These are phyloP conservation scores for Dioscorea dumetorum DNA, from an alignment of 106 monocot genomes.

Conservation along the genomic window DNA sequence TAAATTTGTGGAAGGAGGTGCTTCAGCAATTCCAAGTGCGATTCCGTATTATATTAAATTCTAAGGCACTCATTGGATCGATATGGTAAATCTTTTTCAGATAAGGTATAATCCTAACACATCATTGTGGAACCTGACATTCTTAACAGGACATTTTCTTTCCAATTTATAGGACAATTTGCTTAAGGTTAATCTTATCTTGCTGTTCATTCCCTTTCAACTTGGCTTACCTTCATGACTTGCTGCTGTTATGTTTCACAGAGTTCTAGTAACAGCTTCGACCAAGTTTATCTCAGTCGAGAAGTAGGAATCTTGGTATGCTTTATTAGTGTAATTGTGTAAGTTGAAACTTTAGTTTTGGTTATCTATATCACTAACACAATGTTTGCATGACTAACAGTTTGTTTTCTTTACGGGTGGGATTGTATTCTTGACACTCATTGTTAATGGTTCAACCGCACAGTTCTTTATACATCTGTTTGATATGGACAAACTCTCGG, in stretches of 20 bases:
- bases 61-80: no score
- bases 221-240: not conserved
- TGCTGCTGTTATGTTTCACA: slow-evolving; percentile 22
- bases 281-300: slow-evolving; percentile 35
- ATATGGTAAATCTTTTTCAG: no score
- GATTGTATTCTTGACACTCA: slow-evolving; percentile 82
- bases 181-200: no score
- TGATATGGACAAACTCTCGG: slow-evolving; percentile 75
- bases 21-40: no score
- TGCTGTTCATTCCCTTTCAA: not conserved
- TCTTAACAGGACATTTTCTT: no score
- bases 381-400: slow-evolving; percentile 21
- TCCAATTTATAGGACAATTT: no score
- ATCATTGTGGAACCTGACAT: no score
- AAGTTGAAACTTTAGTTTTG: not conserved
- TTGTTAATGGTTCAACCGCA: slow-evolving; percentile 90
- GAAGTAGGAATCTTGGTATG: slow-evolving; percentile 91
- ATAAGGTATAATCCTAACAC: no score
- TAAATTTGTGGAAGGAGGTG: no score
- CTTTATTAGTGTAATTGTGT: not conserved
- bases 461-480: slow-evolving; percentile 73
- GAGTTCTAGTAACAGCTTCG: slow-evolving; percentile 59
- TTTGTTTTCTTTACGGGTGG: slow-evolving; percentile 99
- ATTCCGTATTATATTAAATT: no score
- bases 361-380: not conserved